Conservation (phyloP, 345 rosid species). For the Lagerstroemia speciosa region DNA sequence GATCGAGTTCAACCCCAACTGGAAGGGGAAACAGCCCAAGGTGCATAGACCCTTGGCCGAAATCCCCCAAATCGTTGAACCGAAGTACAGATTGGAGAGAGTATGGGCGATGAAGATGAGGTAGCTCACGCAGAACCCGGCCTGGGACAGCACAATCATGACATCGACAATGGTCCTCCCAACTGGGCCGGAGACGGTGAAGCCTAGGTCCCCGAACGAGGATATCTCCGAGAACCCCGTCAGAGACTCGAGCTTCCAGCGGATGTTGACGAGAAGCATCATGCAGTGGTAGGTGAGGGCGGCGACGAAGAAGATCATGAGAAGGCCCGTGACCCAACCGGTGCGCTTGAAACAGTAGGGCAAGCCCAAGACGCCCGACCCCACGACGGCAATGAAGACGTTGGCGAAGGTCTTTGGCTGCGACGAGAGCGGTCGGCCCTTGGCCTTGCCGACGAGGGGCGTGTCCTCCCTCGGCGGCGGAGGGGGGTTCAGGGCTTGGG, state of each 20-base stretch:
- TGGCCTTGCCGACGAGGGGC: slow-evolving; percentile 45
- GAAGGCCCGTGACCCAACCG: slow-evolving; percentile 71
- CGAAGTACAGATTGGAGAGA: slow-evolving; percentile 29
- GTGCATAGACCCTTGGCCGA: slow-evolving; percentile 48
- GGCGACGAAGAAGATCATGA: slow-evolving; percentile 57
- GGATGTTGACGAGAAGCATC: slow-evolving; percentile 71
- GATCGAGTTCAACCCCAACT: slow-evolving; percentile 66
- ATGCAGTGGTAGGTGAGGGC: slow-evolving; percentile 53
- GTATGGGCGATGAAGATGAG: slow-evolving; percentile 66
- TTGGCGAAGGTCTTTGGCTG: slow-evolving; percentile 77
- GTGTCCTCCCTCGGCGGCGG: slow-evolving; percentile 39
- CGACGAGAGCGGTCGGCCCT: slow-evolving; percentile 31
- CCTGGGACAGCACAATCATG: slow-evolving; percentile 57
- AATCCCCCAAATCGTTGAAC: slow-evolving; percentile 29
- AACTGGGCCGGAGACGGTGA: slow-evolving; percentile 53
- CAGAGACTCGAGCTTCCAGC: slow-evolving; percentile 56
- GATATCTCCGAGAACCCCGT: slow-evolving; percentile 32
- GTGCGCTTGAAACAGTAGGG: slow-evolving; percentile 85
- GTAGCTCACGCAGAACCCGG: slow-evolving; percentile 82
- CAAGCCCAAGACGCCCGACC: slow-evolving; percentile 89
- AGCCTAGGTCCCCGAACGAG: slow-evolving; percentile 85
- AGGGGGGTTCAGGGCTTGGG: slow-evolving; percentile 17
- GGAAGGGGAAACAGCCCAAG: slow-evolving; percentile 79
- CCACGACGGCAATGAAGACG: slow-evolving; percentile 76
- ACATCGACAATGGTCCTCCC: slow-evolving; percentile 66